phyloP scores from a whole-genome alignment of 2,329 filamentous ascomycete genomes.

The Paecilomyces variotii region DNA sequence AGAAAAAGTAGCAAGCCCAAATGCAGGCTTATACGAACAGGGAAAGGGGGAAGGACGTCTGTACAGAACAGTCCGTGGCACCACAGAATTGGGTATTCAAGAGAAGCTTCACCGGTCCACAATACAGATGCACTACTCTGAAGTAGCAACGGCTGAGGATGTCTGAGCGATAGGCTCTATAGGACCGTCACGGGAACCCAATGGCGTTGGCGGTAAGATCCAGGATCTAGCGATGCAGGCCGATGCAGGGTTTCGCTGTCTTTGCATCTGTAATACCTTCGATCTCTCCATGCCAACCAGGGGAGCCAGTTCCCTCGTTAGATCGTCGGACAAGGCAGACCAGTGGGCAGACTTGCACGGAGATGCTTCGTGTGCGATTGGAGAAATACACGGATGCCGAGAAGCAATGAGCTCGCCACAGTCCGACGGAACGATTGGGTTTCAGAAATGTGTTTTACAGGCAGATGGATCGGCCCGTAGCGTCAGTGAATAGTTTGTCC shows the following conservation, averaged over 20 bases:
- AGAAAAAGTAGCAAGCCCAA: neutral
- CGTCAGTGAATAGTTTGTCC: neutral
- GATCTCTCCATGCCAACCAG: slow-evolving; percentile 13
- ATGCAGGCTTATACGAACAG: neutral
- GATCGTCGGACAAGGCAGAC: neutral
- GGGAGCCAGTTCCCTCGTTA: neutral
- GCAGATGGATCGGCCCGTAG: neutral
- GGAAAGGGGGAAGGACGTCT: neutral
- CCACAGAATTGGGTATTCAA: neutral
- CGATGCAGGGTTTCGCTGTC: slow-evolving; percentile 14
- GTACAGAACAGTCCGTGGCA: neutral
- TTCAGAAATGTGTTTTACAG: neutral
- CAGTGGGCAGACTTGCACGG: neutral
- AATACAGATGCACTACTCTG: neutral
- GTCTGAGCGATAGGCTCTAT: neutral
- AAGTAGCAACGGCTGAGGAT: neutral
- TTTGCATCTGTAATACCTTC: slow-evolving; percentile 13
- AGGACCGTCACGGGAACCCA: slow-evolving; percentile 4
- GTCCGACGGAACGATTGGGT: neutral
- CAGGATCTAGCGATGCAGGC: slow-evolving; percentile 9
- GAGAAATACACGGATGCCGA: slow-evolving; percentile 1
- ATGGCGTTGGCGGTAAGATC: slow-evolving; percentile 9
- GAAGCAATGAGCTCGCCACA: slow-evolving; percentile 1
- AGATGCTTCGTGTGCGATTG: neutral
- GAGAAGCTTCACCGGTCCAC: neutral